Evolutionary conservation across 2,329 filamentous ascomycete genomes (phyloP).

Genomic region (Neurospora sp.): DNA sequence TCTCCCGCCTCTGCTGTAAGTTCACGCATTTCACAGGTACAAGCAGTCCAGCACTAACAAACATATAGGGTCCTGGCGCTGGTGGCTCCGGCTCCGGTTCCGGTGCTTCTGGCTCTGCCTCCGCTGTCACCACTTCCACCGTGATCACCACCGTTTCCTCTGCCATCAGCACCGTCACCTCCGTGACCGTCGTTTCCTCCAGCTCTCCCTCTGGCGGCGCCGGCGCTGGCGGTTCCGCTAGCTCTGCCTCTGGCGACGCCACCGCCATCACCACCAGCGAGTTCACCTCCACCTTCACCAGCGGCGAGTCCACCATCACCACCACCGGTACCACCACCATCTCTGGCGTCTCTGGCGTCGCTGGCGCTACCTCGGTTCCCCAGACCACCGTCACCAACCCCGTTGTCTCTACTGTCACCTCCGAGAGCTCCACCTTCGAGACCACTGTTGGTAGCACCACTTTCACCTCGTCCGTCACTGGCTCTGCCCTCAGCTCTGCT

Average conservation of each 20-base stretch:
- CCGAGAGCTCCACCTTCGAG: constrained; percentile 10
- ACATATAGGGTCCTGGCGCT: background rate
- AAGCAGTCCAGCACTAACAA: background rate
- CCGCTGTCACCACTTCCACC: constrained; percentile 7
- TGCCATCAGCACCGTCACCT: constrained; percentile 9
- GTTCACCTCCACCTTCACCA: constrained; percentile 26
- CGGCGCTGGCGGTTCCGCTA: constrained; percentile 1
- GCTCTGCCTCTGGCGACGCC: constrained; percentile 7
- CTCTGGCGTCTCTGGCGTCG: constrained; percentile 15
- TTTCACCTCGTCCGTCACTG: constrained; percentile 12
- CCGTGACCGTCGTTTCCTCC: constrained; percentile 6
- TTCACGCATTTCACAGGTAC: background rate
- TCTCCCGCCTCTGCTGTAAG: constrained; percentile 7
- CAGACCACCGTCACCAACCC: constrained; percentile 10
- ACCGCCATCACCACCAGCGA: constrained; percentile 26
- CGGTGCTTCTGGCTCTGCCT: background rate
- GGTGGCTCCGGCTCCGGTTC: background rate
- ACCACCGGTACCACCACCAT: constrained; percentile 28
- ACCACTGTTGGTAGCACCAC: constrained; percentile 19
- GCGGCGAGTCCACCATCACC: constrained; percentile 24
- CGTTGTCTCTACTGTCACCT: constrained; percentile 11
- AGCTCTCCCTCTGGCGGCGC: background rate
- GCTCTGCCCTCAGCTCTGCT: constrained; percentile 14
- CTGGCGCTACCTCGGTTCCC: constrained; percentile 12
- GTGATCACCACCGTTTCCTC: constrained; percentile 9